Base-by-base conservation (phyloP, 305 asterid genomes). In the Ruellia speciosa region DNA sequence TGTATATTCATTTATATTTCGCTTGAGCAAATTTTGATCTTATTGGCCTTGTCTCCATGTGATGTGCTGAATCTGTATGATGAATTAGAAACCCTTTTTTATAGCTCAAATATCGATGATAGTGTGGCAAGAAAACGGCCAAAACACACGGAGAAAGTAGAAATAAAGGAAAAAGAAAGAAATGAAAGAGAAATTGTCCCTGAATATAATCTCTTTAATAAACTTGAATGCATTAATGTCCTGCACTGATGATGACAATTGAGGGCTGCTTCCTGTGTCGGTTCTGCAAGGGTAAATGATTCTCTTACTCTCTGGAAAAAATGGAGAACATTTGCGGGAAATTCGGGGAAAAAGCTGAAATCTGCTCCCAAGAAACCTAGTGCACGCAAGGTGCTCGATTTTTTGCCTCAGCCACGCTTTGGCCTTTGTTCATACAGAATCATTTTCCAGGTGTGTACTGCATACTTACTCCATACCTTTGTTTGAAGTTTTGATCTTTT, bases 191-290 rank as follows among this genome's bases (percentile, higher is more conserved):
- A 2, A 39, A 12, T 39, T 39, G 45, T 39, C 40, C 0, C 9
- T 34, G 45, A 39, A 39, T 39, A 39, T 24, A 24, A 24, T 24
- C 31, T 1, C 3, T 24, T 24, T 1, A 24, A 24, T 24, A 24
- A 1, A 24, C 2, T 24, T 24, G 31, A n/a, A 24, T 24, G 31
- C 31, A 12, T 68, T 62, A 45, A 48, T 66, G 76, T 64, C 60
- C 58, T 63, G 69, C 67, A 24, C 31, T 79, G 77, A 69, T 72
- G 79, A 72, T 57, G 83, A 72, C 85, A 59, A 72, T 53, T 66
- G 83, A 77, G 66, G 13, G 57, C 51, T 31, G 65, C 52, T 73
- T 52, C 68, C 62, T 76, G 53, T 75, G 79, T 82, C 79, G 72
- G 78, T 73, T 75, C 60, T 71, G 28, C 48, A 68, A 68, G 71